phyloP scores from a whole-genome alignment of 2,329 filamentous ascomycete genomes.

The Arthroderma uncinatum region DNA sequence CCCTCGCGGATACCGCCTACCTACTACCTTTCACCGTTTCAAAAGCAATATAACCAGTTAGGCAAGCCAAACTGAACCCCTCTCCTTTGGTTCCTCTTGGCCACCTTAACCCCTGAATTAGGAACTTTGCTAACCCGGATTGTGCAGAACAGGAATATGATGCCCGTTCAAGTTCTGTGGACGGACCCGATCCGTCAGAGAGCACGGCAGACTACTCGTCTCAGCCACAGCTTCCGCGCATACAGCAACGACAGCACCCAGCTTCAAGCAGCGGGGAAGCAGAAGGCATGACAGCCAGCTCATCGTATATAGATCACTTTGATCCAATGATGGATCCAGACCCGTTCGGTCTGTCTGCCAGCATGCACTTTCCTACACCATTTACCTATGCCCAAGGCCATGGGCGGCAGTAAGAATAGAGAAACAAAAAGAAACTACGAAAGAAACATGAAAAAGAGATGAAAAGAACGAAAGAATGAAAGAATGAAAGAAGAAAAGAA shows the following conservation, averaged over 20 bases:
- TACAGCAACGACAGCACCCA: neutral
- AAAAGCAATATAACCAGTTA: conserved; percentile 89
- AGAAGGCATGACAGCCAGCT: conserved; percentile 36
- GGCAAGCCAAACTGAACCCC: conserved; percentile 55
- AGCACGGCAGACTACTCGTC: conserved; percentile 54
- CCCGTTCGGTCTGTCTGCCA: conserved; percentile 83
- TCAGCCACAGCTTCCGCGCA: conserved; percentile 32
- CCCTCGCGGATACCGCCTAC: conserved; percentile 23
- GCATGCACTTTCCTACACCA: conserved; percentile 85
- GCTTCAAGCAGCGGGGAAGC: conserved; percentile 22
- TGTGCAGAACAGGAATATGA: conserved; percentile 92
- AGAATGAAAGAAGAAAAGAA: too few species aligned
- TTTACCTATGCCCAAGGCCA: conserved; percentile 44
- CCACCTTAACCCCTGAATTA: neutral
- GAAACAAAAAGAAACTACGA: neutral
- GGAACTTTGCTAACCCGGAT: neutral
- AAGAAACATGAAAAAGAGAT: neutral
- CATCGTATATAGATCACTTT: conserved; percentile 55
- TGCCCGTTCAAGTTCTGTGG: conserved; percentile 75
- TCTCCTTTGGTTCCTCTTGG: neutral
- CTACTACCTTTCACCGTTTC: conserved; percentile 80
- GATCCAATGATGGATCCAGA: conserved; percentile 86
- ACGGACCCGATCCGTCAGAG: conserved; percentile 59
- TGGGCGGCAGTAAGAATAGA: conserved; percentile 22
- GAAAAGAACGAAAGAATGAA: too few species aligned